Conservation (phyloP, 1,284 basidiomycete species). For the Austroboletus niveus region DNA sequence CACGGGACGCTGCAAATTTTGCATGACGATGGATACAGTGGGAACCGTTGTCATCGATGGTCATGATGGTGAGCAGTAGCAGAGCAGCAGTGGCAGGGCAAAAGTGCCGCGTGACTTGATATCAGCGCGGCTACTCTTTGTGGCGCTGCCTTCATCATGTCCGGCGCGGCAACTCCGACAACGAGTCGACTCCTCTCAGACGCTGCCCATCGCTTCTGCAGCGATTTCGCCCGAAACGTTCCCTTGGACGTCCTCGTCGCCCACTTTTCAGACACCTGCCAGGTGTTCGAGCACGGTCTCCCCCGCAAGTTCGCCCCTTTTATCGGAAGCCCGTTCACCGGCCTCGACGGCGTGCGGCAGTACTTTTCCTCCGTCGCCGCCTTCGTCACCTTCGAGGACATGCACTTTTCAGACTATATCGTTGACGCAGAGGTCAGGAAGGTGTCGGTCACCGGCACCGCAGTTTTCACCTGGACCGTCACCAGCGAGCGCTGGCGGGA, state of each 20-base stretch:
- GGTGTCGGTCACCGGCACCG: slow-evolving; percentile 54
- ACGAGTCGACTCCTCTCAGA: slow-evolving; percentile 34
- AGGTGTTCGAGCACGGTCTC: slow-evolving; percentile 58
- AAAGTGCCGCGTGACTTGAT: too few relatives aligned
- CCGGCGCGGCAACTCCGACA: background rate
- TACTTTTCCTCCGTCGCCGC: slow-evolving; percentile 53
- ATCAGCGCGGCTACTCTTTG: too few relatives aligned
- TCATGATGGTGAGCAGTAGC: background rate
- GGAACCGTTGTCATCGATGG: slow-evolving; percentile 7
- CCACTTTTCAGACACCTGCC: slow-evolving; percentile 49
- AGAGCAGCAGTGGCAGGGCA: too few relatives aligned
- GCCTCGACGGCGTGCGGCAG: slow-evolving; percentile 40
- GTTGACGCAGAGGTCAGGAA: slow-evolving; percentile 40
- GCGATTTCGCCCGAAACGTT: slow-evolving; percentile 48
- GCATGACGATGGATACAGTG: slow-evolving; percentile 41
- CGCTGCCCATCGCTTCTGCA: slow-evolving; percentile 50
- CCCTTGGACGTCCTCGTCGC: slow-evolving; percentile 43
- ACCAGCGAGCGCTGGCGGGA: slow-evolving; percentile 54
- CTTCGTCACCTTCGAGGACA: slow-evolving; percentile 41
- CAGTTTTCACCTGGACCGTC: slow-evolving; percentile 55
- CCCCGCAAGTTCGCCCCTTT: slow-evolving; percentile 51
- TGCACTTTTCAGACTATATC: slow-evolving; percentile 43
- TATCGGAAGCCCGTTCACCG: slow-evolving; percentile 50
- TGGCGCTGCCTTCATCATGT: too few relatives aligned
- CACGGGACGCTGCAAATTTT: slow-evolving; percentile 49